These are phyloP conservation scores for Backusella tuberculispora DNA, from an alignment of 192 early-diverging fungal species.

Conservation along the genomic window DNA sequence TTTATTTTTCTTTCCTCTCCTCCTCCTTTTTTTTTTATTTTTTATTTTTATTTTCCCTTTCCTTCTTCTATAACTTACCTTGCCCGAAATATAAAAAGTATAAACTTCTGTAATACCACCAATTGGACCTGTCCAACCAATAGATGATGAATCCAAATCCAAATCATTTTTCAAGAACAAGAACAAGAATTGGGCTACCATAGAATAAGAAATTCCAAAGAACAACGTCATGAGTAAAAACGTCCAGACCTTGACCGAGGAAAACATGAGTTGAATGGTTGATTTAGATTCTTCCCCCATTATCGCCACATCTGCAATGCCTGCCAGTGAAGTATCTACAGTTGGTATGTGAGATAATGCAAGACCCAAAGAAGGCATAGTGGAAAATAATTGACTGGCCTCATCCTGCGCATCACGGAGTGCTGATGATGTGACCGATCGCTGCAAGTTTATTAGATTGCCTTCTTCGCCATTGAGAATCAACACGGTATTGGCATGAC, in stretches of 20 bases:
- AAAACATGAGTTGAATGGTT: slow-evolving; percentile 15
- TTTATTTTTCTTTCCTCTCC: too few species aligned
- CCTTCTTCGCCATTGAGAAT: slow-evolving; percentile 1
- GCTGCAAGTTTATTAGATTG: slow-evolving; percentile 1
- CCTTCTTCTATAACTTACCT: slow-evolving; percentile 28
- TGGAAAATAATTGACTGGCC: slow-evolving; percentile 17
- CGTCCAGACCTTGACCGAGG: slow-evolving; percentile 28
- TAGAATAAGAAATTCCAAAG: slow-evolving; percentile 37
- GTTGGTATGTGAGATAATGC: slow-evolving; percentile 36
- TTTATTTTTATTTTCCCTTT: background rate
- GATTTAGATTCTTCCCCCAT: background rate
- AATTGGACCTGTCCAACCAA: slow-evolving; percentile 48
- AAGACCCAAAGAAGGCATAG: slow-evolving; percentile 36
- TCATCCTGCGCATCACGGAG: slow-evolving; percentile 32
- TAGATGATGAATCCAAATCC: slow-evolving; percentile 30
- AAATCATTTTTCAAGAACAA: slow-evolving; percentile 39
- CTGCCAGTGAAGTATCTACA: slow-evolving; percentile 36
- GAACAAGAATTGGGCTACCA: slow-evolving; percentile 43
- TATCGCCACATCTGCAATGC: slow-evolving; percentile 15
- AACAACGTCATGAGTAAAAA: slow-evolving; percentile 37
- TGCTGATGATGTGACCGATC: slow-evolving; percentile 20
- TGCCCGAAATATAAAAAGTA: slow-evolving; percentile 45
- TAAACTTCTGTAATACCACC: slow-evolving; percentile 41
- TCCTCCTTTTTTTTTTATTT: background rate
- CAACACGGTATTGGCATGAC: slow-evolving; percentile 34